Evolutionary conservation across 495 filamentous ascomycete species (phyloP), one percentile per base, ranked within the genome.

Genomic region (Penicillium arizonense): DNA sequence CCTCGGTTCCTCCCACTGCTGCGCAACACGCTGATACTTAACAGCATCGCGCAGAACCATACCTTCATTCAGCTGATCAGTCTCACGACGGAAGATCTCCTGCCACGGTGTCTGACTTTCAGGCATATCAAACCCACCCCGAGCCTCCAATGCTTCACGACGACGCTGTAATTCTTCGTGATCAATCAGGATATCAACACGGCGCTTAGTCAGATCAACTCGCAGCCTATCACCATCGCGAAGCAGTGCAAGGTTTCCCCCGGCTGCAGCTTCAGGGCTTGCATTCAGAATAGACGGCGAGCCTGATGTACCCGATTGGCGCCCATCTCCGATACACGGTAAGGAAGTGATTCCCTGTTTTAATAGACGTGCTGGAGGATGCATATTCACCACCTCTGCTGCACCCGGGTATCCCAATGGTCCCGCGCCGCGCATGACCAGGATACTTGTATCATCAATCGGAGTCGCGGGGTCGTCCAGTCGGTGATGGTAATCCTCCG

Each of bases 141-240:
- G 53, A 3, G 56, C 47, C 12, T 65, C 53, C 11, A 72, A 46
- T 9, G 80, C 81, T 53, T 82, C 77, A 64, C 80, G 78, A 52
- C 91, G 73, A 56, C 73, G 66, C 16, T 71, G 77, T 53, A 98
- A 65, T 66, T 93, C 90, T 14, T 76, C 69, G 16, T 75, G 68
- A 2, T 68, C 62, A 11, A 84, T 66, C 30, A 80, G 56, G 20
- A 85, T 73, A 53, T 84, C 77, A 1, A 85, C 74, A 1, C 67
- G 70, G n/a, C 75, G 72, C 53, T 76, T 77, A 46, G 68, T 77
- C 45, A 82, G 59, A 56, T 85, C 81, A 30, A 85, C 78, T 4
- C 78, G 68, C 13, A 84, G 57, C 43, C 66, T 69, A 56, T 84
- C 82, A 10, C 80, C 81, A 46, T 83, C 73, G 13, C 62, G 64